A percentile compares a stretch with the other conserved stretches of the same genome.
These are phyloP conservation scores for Glycine tomentella DNA, from an alignment of 306 rosid genomes.

Conservation along the genomic window DNA sequence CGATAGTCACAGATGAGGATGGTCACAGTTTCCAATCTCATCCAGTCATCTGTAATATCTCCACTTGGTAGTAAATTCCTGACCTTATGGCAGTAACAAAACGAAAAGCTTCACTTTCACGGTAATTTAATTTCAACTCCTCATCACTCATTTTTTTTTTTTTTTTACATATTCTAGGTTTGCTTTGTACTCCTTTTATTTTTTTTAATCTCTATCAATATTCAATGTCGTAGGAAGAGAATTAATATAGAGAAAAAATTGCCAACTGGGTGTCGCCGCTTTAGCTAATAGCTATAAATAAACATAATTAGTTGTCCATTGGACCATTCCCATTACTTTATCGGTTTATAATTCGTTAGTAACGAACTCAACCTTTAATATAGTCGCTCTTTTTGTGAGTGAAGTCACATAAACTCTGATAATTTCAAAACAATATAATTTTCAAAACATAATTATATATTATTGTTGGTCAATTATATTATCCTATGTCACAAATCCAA, in stretches of 20 bases:
- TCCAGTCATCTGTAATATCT: neutral
- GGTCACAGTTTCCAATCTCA: neutral
- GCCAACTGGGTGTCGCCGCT: neutral
- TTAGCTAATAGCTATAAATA: neutral
- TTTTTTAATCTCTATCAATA: neutral
- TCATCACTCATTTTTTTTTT: neutral
- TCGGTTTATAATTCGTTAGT: constrained; percentile 12
- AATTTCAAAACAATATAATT: no score
- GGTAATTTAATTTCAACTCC: constrained; percentile 16
- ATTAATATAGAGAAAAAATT: neutral
- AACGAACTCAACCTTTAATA: neutral
- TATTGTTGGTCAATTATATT: neutral
- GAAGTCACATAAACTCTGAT: neutral
- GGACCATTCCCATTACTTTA: neutral
- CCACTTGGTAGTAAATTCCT: no score
- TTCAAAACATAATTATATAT: neutral
- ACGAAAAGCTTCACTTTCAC: no score
- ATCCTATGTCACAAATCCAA: neutral
- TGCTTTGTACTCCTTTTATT: no score
- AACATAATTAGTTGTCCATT: neutral
- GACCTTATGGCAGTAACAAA: no score
- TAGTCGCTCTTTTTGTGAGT: neutral
- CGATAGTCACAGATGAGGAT: neutral
- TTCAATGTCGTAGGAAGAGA: neutral
- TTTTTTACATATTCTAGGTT: no score